phyloP scores from a whole-genome alignment of 2,329 filamentous ascomycete genomes.

The Calonectria fujianensis region DNA sequence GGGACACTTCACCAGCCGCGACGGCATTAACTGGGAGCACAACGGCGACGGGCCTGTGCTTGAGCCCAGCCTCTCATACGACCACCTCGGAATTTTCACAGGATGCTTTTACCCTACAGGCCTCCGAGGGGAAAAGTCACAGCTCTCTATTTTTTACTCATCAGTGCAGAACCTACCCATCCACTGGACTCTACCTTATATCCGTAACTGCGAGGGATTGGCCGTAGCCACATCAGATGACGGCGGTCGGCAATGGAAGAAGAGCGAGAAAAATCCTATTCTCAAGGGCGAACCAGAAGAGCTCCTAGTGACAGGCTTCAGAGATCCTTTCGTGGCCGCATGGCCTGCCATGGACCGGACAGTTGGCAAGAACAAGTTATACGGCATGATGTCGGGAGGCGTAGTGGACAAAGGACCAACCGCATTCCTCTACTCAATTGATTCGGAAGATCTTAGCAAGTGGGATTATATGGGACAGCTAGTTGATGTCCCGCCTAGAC shows the following conservation, averaged over 20 bases:
- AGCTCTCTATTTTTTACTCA: constrained; percentile 60
- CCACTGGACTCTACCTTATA: constrained; percentile 63
- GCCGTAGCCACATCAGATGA: constrained; percentile 63
- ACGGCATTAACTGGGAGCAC: constrained; percentile 65
- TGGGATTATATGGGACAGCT: constrained; percentile 69
- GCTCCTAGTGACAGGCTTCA: constrained; percentile 57
- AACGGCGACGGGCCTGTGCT: constrained; percentile 58
- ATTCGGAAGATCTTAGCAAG: constrained; percentile 60
- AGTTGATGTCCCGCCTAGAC: constrained; percentile 62
- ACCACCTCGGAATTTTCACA: constrained; percentile 71
- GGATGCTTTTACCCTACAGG: constrained; percentile 70
- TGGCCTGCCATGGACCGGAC: constrained; percentile 56
- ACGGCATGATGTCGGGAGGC: constrained; percentile 70
- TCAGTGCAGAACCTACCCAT: constrained; percentile 60
- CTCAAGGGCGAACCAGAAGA: constrained; percentile 55
- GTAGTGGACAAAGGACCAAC: constrained; percentile 64
- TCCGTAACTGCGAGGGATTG: constrained; percentile 63
- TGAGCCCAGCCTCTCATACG: constrained; percentile 64
- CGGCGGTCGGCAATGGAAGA: constrained; percentile 59
- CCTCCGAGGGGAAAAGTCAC: constrained; percentile 62
- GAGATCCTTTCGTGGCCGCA: constrained; percentile 58
- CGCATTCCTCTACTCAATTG: constrained; percentile 67
- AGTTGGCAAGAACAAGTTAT: constrained; percentile 57
- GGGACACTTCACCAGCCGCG: constrained; percentile 70
- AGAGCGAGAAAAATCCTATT: constrained; percentile 57